phyloP scores from a whole-genome alignment of 179 eudicot species.

The Silene vulgaris region DNA sequence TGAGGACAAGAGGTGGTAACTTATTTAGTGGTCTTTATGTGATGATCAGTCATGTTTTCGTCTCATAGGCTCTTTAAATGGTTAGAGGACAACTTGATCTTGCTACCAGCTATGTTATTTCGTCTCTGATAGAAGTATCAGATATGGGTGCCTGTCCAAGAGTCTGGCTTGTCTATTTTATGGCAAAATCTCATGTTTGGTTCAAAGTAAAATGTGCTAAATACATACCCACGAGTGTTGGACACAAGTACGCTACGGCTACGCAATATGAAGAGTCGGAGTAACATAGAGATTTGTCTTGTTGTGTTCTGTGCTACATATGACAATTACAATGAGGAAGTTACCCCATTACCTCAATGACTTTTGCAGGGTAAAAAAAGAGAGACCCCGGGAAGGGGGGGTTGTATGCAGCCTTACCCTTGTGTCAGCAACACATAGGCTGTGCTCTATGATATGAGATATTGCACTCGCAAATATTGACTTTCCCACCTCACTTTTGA shows the following conservation, averaged over 20 bases:
- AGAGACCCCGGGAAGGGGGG: no score
- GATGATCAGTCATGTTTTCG: not conserved
- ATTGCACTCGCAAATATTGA: not conserved
- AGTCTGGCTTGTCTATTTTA: not conserved
- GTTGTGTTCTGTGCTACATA: not conserved
- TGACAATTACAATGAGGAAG: no score
- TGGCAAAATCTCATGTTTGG: not conserved
- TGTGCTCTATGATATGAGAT: not conserved
- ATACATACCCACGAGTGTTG: no score
- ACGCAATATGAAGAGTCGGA: no score
- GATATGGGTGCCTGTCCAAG: not conserved
- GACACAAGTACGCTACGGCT: no score
- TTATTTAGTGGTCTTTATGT: not conserved
- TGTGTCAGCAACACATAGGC: not conserved
- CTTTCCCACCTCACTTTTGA: not conserved
- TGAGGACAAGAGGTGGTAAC: slow-evolving; percentile 31
- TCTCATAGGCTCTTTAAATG: not conserved
- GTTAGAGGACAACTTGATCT: slow-evolving; percentile 3
- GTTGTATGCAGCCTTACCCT: no score
- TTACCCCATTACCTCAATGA: no score
- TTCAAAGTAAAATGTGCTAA: not conserved
- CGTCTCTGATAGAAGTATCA: not conserved
- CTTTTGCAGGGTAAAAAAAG: no score
- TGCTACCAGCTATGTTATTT: not conserved
- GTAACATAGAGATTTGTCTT: not conserved